These are phyloP conservation scores for Coelastrella sp. DNA, from an alignment of 139 green algal species.

Conservation along the genomic window DNA sequence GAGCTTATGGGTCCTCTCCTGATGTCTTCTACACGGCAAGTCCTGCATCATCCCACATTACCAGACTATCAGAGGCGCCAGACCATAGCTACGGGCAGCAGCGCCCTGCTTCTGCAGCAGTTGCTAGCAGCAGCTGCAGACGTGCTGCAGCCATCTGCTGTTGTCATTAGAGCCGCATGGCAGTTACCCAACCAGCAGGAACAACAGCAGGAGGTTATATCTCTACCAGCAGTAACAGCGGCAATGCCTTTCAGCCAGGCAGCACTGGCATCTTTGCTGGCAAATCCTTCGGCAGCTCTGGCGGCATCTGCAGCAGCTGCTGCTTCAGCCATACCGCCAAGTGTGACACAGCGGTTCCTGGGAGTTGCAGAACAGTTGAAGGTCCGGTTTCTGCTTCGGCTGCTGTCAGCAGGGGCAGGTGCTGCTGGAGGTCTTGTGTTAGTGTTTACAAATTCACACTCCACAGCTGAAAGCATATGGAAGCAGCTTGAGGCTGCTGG, in stretches of 20 bases:
- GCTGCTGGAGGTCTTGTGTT: constrained; percentile 33
- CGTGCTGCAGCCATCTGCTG: background rate
- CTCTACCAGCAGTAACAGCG: background rate
- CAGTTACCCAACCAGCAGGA: constrained; percentile 7
- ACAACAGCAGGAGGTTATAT: background rate
- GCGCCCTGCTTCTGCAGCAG: constrained; percentile 34
- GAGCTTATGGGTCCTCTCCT: constrained; percentile 77
- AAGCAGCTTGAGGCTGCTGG: constrained; percentile 59
- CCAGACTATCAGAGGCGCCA: constrained; percentile 10
- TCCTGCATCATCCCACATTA: constrained; percentile 41
- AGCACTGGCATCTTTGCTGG: background rate
- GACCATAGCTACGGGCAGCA: constrained; percentile 35
- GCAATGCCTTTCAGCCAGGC: background rate
- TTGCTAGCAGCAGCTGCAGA: constrained; percentile 32
- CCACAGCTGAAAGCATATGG: constrained; percentile 29
- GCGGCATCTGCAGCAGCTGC: constrained; percentile 37
- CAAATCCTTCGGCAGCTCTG: background rate
- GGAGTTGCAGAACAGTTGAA: constrained; percentile 23
- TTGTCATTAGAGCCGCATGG: constrained; percentile 15
- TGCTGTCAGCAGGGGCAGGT: background rate
- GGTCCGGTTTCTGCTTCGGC: background rate
- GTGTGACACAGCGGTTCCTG: constrained; percentile 24
- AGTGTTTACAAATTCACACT: constrained; percentile 55
- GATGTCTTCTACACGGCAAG: background rate
- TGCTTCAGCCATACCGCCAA: constrained; percentile 11